Evolutionary conservation across 116 monocot species (phyloP).

Genomic region (Dioscorea cayenensis): DNA sequence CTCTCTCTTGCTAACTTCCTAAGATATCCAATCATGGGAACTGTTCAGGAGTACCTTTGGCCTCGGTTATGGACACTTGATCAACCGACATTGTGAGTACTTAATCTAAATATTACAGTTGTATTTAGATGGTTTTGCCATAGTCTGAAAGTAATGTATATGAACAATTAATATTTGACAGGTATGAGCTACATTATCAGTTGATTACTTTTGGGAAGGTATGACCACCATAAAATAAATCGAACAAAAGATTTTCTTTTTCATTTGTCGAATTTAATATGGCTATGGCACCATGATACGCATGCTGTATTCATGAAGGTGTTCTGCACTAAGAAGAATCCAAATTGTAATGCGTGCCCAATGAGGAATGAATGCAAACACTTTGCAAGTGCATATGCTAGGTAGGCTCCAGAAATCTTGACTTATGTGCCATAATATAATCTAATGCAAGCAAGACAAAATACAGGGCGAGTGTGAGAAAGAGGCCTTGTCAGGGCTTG

Average conservation of each 20-base stretch:
- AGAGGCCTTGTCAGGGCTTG: too few relatives aligned
- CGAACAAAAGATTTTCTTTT: not conserved
- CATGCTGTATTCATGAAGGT: conserved; percentile 24
- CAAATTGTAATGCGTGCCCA: conserved; percentile 67
- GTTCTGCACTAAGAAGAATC: conserved; percentile 64
- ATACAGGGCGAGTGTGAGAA: too few relatives aligned
- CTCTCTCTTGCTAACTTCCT: not conserved
- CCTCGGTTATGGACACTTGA: conserved; percentile 40
- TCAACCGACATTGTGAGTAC: conserved; percentile 28
- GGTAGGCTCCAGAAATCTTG: conserved; percentile 22
- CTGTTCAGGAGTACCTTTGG: conserved; percentile 37
- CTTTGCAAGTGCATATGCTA: conserved; percentile 71
- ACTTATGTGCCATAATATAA: not conserved
- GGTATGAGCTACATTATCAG: conserved; percentile 44
- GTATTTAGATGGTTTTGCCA: too few relatives aligned
- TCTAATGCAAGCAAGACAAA: not conserved
- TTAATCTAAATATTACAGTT: conserved; percentile 5
- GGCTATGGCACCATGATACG: not conserved
- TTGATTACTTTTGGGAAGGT: conserved; percentile 49
- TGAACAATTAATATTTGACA: not conserved
- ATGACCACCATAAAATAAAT: not conserved
- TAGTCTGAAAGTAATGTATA: not conserved
- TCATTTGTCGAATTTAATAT: not conserved
- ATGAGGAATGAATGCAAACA: conserved; percentile 72
- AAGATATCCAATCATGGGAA: conserved; percentile 31